Evolutionary conservation across 441 rosid species (phyloP), one percentile per base, ranked within the genome.

Genomic region (Erodium texanum): DNA sequence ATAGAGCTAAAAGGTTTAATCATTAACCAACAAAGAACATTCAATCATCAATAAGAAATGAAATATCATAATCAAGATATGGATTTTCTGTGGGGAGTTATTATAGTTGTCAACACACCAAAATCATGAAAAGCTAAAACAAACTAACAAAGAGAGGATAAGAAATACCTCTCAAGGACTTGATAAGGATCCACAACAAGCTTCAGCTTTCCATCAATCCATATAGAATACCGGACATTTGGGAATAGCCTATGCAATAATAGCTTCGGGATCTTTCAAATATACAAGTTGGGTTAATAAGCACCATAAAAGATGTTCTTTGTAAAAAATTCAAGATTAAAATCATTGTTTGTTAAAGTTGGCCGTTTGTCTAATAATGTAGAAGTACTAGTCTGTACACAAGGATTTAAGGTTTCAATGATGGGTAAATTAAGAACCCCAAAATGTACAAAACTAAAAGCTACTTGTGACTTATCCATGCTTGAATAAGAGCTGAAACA

Each of bases 181-280:
- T 89, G 87, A 76, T 89, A 92, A 11, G 97, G 97, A 79, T 92
- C 94, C 76, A 82, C 76, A 67, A 89, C 87, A 79, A 89, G 94
- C 82, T 84, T 79, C 64, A 92, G 96, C 82, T 92, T 92, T 24
- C 93, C 97, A 75, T 92, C 94, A 72, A 87, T 82, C 97, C 96
- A 92, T 65, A 89, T 78, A 41, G 97, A 89, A 77, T 85, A 92
- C 41, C 83, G 77, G 34, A 82, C 78, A 75, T 87, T 86, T n/a
- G 92, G 96, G 69, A 87, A 85, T 70, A 92, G 70, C 71, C 96
- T 82, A 73, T 89, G 97, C 78, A 87, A 69, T 34, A 92, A 77
- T 81, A 92, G 94, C 88, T 89, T 92, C 0, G 96, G 97, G 36
- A 92, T 73, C 97, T 89, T 90, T 77, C 77, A 61, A 66, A 74